Conservation (phyloP, 192 early-diverging fungal genomes). For the Ambispora gerdemannii region DNA sequence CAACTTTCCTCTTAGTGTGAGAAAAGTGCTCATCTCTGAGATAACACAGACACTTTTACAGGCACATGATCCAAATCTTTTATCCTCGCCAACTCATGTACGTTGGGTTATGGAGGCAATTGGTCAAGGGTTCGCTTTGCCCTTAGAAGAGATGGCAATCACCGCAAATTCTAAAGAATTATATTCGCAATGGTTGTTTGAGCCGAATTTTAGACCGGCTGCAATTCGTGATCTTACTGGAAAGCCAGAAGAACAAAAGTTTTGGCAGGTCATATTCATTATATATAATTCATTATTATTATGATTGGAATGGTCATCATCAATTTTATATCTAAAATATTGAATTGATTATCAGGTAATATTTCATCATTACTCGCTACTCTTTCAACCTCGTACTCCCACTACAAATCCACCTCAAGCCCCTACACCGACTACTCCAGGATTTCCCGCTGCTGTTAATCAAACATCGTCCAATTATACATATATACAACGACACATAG, state of each 20-base stretch:
- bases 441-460: slow-evolving; percentile 19
- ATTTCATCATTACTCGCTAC: slow-evolving; percentile 72
- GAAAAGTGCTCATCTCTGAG: slow-evolving; percentile 63
- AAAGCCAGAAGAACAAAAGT: slow-evolving; percentile 58
- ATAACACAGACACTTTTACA: slow-evolving; percentile 55
- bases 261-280: slow-evolving; percentile 63
- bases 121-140: slow-evolving; percentile 78
- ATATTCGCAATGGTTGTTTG: slow-evolving; percentile 77
- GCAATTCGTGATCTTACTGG: slow-evolving; percentile 51
- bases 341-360: no score
- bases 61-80: slow-evolving; percentile 54
- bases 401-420: slow-evolving; percentile 19
- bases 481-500: slow-evolving; percentile 58
- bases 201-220: slow-evolving; percentile 54
- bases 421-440: slow-evolving; percentile 31
- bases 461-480: slow-evolving; percentile 25
- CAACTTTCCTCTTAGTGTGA: slow-evolving; percentile 62
- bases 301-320: not conserved
- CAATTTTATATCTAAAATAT: not conserved
- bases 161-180: slow-evolving; percentile 63
- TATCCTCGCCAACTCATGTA: slow-evolving; percentile 75
- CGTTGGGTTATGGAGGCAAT: slow-evolving; percentile 82
- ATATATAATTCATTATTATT: slow-evolving; percentile 10
- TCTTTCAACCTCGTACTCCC: slow-evolving; percentile 57
- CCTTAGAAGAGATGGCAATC: slow-evolving; percentile 70